Base-by-base conservation (phyloP, 2,329 filamentous ascomycete genomes). In the Fusarium sp. region DNA sequence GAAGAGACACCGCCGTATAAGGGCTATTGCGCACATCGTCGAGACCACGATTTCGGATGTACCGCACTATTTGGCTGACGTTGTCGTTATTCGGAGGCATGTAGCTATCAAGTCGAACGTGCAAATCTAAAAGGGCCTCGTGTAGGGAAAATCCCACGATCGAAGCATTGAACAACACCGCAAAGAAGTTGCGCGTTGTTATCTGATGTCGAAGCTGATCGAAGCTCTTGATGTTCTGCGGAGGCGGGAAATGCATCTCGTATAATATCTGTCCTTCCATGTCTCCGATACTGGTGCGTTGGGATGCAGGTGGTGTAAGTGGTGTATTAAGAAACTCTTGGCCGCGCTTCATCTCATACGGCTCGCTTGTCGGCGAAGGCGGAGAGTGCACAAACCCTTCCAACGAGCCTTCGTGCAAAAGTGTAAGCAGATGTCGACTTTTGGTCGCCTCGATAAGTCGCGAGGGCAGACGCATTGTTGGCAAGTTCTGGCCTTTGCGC, bases 161-260 rank as follows among this genome's bases (percentile, higher is more conserved):
- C 0, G 90, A 90, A 22, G 87, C 87, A 52, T 88, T 84, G 71
- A 88, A 90, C 3, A 92, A 77, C 34, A 92, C 78, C 0, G 90
- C 90, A 70, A 93, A 88, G 44, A 92, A 86, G 72, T 92, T 93
- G 20, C 91, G 86, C 1, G 90, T 90, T 0, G 90, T 90, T 46
- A 92, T 83, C 68, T 90, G 88, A 66, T 91, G 84, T 1, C 88
- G 82, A 2, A 85, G 81, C 55, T 84, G 85, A 42, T 84, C 86
- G 18, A 77, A 77, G 73, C 78, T 84, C 70, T 74, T 83, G 39
- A 86, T 72, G 38, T 85, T 82, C 3, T 82, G 68, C 0, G 88
- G 88, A 0, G 88, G 83, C 0, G 89, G 85, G 63, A 92, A 90
- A 78, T 86, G 88, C 76, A 92, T 86, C 72, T 90, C 85, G 61